Conservation (phyloP, 192 early-diverging fungal genomes). For the Chytriomyces sp. region DNA sequence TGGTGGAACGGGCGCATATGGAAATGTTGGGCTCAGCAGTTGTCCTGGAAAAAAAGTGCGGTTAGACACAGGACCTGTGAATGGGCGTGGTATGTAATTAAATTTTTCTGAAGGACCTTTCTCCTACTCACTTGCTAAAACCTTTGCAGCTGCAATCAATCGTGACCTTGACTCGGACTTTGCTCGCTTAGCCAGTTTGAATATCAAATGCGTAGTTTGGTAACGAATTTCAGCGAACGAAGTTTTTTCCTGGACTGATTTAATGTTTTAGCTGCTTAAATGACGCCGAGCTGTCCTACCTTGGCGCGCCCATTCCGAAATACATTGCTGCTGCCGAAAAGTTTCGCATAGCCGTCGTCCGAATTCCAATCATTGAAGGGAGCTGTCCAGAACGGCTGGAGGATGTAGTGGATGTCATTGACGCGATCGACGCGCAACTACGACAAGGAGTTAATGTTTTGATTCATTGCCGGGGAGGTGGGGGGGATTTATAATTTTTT, state of each 20-base stretch:
- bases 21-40: constrained; percentile 71
- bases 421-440: constrained; percentile 54
- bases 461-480: constrained; percentile 71
- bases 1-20: constrained; percentile 33
- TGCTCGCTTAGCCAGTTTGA: constrained; percentile 59
- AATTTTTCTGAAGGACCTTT: not conserved
- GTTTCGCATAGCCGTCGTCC: constrained; percentile 63
- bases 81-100: constrained; percentile 51
- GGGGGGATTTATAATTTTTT: not conserved
- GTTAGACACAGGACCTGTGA: constrained; percentile 66
- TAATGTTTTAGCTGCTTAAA: constrained; percentile 59
- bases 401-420: constrained; percentile 62
- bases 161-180: constrained; percentile 77
- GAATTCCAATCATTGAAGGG: constrained; percentile 76
- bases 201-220: constrained; percentile 67
- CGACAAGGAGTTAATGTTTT: constrained; percentile 63
- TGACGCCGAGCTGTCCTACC: constrained; percentile 66
- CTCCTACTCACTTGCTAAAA: not conserved
- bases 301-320: constrained; percentile 68
- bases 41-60: constrained; percentile 85
- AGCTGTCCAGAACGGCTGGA: constrained; percentile 61
- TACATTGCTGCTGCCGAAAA: constrained; percentile 60
- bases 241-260: not conserved
- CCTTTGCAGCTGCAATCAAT: constrained; percentile 62
- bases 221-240: constrained; percentile 38